These are phyloP conservation scores for Paramecium pentaurelia DNA, from an alignment of 73 alveolate species.

Conservation along the genomic window DNA sequence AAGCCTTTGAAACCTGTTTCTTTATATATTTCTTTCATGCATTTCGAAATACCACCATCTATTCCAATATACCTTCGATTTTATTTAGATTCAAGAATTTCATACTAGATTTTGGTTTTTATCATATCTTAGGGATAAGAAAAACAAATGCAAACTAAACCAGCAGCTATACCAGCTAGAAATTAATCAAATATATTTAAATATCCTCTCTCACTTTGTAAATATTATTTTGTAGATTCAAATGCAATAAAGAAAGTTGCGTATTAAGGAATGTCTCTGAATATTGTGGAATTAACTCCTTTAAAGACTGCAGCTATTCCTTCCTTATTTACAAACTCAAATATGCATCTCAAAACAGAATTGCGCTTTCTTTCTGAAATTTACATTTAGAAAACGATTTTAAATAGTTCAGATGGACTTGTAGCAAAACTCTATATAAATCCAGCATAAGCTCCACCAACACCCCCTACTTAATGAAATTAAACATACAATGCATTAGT, in stretches of 20 bases:
- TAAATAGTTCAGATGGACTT: slow-evolving; percentile 12
- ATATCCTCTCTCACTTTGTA: background rate
- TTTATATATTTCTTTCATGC: background rate
- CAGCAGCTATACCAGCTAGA: background rate
- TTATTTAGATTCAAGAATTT: background rate
- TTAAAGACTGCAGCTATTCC: slow-evolving; percentile 2
- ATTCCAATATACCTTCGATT: background rate
- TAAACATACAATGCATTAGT: background rate
- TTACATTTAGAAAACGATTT: background rate
- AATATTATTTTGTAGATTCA: background rate
- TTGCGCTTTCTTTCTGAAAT: background rate
- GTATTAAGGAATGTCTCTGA: slow-evolving; percentile 9
- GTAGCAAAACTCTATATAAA: slow-evolving; percentile 11
- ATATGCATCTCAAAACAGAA: background rate
- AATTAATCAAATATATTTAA: background rate
- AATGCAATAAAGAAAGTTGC: background rate
- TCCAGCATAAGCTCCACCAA: slow-evolving; percentile 43
- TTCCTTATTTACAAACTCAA: background rate
- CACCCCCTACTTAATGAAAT: background rate
- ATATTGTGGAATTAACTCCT: background rate
- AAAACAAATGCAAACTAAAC: background rate
- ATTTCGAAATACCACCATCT: slow-evolving; percentile 14
- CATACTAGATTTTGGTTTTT: slow-evolving; percentile 9
- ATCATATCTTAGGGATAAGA: slow-evolving; percentile 10
- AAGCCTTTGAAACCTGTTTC: background rate